phyloP scores from a whole-genome alignment of 805 yeast genomes.

The Tetrapisispora nanseiensis region DNA sequence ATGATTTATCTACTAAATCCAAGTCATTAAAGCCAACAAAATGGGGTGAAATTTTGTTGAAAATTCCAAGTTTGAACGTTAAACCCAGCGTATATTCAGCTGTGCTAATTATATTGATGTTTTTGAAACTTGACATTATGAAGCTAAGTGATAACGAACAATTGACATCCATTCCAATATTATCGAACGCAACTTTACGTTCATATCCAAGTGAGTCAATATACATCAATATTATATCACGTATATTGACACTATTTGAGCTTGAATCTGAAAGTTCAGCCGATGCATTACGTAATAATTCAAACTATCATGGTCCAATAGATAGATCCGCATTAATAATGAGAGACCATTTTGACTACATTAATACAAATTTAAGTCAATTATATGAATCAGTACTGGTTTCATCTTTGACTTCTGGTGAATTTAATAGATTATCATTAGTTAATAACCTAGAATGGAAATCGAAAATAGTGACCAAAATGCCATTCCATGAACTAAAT shows the following conservation, averaged over 20 bases:
- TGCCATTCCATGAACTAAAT: conserved; percentile 51
- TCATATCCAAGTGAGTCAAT: conserved; percentile 33
- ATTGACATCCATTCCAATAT: conserved; percentile 23
- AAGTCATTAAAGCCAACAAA: conserved; percentile 34
- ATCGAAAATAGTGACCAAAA: conserved; percentile 37
- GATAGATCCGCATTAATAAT: conserved; percentile 57
- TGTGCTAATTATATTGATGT: conserved; percentile 39
- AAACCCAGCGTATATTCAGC: conserved; percentile 30
- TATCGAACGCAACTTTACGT: conserved; percentile 31
- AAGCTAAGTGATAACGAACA: conserved; percentile 29
- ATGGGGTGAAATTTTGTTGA: conserved; percentile 43
- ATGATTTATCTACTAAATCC: conserved; percentile 17
- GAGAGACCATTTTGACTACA: conserved; percentile 50
- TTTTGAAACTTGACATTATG: conserved; percentile 37
- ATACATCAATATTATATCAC: conserved; percentile 36
- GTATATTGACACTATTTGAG: conserved; percentile 39
- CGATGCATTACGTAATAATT: conserved; percentile 42
- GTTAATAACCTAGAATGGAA: conserved; percentile 45
- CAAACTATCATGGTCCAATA: conserved; percentile 58
- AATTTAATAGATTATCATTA: conserved; percentile 43
- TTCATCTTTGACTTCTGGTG: conserved; percentile 46
- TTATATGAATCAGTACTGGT: conserved; percentile 43
- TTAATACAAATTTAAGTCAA: conserved; percentile 42
- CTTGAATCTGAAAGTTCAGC: conserved; percentile 42
- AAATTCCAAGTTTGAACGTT: conserved; percentile 26